These are phyloP conservation scores for Prunus persica DNA, from an alignment of 306 rosid genomes.

Conservation along the genomic window DNA sequence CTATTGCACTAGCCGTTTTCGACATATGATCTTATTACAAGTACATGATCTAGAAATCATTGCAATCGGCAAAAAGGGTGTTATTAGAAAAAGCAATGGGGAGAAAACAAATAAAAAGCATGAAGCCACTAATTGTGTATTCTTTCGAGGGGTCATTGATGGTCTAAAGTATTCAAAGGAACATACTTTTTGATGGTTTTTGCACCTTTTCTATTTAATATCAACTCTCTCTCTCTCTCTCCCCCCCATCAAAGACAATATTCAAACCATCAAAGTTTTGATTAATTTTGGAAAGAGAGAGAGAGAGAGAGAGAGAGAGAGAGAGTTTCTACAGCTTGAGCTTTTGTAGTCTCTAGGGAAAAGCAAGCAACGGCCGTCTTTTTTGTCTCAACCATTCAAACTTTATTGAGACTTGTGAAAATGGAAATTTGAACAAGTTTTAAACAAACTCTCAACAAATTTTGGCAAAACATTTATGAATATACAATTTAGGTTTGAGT, in stretches of 20 bases:
- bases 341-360: constrained; percentile 77
- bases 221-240: constrained; percentile 13
- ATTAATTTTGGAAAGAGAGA: too few species aligned
- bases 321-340: constrained; percentile 77
- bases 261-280: constrained; percentile 12
- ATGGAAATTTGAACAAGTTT: too few species aligned
- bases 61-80: constrained; percentile 31
- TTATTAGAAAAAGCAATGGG: constrained; percentile 32
- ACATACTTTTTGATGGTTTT: constrained; percentile 44
- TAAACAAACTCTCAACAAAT: too few species aligned
- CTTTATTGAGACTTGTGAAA: too few species aligned
- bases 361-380: constrained; percentile 27
- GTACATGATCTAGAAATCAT: constrained; percentile 51
- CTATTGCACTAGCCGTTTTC: constrained; percentile 37
- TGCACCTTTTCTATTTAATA: constrained; percentile 42
- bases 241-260: constrained; percentile 20
- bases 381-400: not conserved
- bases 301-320: constrained; percentile 32
- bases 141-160: constrained; percentile 66
- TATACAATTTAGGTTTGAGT: too few species aligned
- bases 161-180: constrained; percentile 51
- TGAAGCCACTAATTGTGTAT: constrained; percentile 58
- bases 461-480: too few species aligned
- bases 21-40: constrained; percentile 33
- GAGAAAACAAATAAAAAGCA: constrained; percentile 9